Percentiles rank a stretch among this genome's conserved stretches.
These are phyloP conservation scores for Aspergillus sp. DNA, from an alignment of 2,329 filamentous ascomycete species.

Conservation along the genomic window DNA sequence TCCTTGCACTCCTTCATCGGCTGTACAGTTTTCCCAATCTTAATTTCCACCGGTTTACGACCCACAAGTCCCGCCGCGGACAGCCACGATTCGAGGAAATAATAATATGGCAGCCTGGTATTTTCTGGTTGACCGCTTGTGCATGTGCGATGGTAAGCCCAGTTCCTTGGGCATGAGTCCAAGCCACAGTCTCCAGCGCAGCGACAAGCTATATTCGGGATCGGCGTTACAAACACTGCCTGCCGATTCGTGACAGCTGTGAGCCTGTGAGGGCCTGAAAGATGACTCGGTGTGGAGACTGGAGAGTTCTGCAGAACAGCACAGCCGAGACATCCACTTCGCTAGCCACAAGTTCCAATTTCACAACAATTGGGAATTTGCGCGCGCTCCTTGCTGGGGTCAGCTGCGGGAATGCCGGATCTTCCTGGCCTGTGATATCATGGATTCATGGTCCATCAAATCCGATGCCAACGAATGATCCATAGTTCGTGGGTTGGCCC, in stretches of 20 bases:
- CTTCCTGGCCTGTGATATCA: constrained; percentile 3
- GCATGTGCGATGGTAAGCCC: not conserved
- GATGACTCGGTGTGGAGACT: not conserved
- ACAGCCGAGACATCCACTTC: not conserved
- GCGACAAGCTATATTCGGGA: not conserved
- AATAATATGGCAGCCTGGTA: constrained; percentile 5
- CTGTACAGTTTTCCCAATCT: not conserved
- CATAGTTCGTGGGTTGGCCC: constrained; percentile 1
- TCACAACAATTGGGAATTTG: not conserved
- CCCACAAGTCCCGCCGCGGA: not conserved
- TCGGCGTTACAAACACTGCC: not conserved
- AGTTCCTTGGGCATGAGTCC: not conserved
- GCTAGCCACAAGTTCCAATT: not conserved
- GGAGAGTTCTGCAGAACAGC: not conserved
- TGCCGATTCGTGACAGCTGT: constrained; percentile 2
- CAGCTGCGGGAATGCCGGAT: constrained; percentile 11
- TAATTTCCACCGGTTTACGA: not conserved
- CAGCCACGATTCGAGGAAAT: not conserved
- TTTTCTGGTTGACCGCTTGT: not conserved
- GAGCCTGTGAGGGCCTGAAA: too few relatives aligned
- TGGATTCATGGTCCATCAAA: not conserved
- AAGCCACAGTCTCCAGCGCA: not conserved
- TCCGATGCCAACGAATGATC: not conserved
- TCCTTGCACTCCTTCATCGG: not conserved
- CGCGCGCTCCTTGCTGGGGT: not conserved